These are phyloP conservation scores for Lichtheimia ornata DNA, from an alignment of 371 early-diverging fungal species.

Conservation along the genomic window DNA sequence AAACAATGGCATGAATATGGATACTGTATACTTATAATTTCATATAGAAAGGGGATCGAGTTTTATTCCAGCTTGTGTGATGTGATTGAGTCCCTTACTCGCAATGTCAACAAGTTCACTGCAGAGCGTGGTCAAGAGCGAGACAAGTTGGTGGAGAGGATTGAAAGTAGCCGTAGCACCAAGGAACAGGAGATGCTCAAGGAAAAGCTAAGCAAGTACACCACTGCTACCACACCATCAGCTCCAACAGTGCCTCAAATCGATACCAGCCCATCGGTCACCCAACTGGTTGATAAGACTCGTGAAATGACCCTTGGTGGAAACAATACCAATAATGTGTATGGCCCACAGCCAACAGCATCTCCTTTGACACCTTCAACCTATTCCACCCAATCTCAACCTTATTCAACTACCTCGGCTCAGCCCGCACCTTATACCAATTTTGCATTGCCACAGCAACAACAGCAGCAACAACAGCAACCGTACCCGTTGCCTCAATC, in stretches of 20 bases:
- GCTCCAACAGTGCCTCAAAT: background rate
- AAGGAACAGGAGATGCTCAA: conserved; percentile 73
- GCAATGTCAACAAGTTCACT: conserved; percentile 69
- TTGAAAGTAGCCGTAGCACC: conserved; percentile 63
- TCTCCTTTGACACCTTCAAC: conserved; percentile 2
- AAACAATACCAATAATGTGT: background rate
- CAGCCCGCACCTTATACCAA: conserved; percentile 4
- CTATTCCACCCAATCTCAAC: conserved; percentile 2
- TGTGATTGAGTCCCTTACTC: conserved; percentile 60
- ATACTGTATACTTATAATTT: background rate
- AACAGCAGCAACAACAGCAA: background rate
- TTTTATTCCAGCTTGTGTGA: conserved; percentile 79
- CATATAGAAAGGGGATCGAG: conserved; percentile 63
- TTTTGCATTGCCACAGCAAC: background rate
- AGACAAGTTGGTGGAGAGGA: conserved; percentile 55
- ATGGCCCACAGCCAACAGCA: conserved; percentile 3
- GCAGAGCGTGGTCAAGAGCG: conserved; percentile 71
- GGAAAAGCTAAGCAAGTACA: conserved; percentile 63
- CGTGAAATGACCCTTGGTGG: conserved; percentile 10
- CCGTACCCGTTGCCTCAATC: background rate
- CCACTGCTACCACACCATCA: conserved; percentile 10
- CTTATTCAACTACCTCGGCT: background rate
- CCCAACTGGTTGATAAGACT: conserved; percentile 4
- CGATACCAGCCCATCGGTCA: conserved; percentile 2
- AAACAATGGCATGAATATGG: background rate